Evolutionary conservation across 192 early-diverging fungal genomes (phyloP), one percentile per base, ranked within the genome.

Genomic region (Coemansia javaensis): DNA sequence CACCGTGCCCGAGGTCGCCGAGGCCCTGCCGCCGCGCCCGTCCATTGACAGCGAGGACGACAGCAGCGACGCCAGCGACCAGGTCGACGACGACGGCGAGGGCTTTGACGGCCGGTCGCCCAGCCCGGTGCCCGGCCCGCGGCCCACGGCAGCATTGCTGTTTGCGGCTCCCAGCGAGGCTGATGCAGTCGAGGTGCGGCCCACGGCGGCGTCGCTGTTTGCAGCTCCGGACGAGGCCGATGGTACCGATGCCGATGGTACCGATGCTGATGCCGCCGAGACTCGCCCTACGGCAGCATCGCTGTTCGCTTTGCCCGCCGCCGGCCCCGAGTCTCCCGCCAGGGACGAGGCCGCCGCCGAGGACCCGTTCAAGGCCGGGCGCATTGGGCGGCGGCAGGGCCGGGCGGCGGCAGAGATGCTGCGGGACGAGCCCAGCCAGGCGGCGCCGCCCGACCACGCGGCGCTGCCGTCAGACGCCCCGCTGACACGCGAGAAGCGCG

Each of bases 401-500:
- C 70, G 70, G 1, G 58, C 53, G 4, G 61, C 70, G 1, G 63
- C 50, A 0, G 70, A 54, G 24, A 35, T 58, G n/a, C 32, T 74
- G 45, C 40, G 30, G 9, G 70, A 66, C 16, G 70, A 74, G 3
- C 17, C 27, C 25, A 54, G 39, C 0, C 40, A 45, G 10, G 28
- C 14, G 32, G 11, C 34, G 36, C 36, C 57, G 0, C 24, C 13
- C 17, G 31, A 39, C 5, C 5, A 36, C 7, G 50, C 15, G 12
- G n/a, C 15, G 13, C 17, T 61, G 10, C 53, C 69, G 2, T 53
- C 50, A 8, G 50, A 74, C 11, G 58, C 50, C 25, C 70, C 70
- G 6, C 54, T 74, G 20, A 74, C 70, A 3, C 53, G 63, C 25
- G 70, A 74, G 30, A 74, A 74, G 59, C 63, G 70, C 37, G 70